These are phyloP conservation scores for Paraphoma chrysanthemicola DNA, from an alignment of 2,329 filamentous ascomycete species.

Conservation along the genomic window DNA sequence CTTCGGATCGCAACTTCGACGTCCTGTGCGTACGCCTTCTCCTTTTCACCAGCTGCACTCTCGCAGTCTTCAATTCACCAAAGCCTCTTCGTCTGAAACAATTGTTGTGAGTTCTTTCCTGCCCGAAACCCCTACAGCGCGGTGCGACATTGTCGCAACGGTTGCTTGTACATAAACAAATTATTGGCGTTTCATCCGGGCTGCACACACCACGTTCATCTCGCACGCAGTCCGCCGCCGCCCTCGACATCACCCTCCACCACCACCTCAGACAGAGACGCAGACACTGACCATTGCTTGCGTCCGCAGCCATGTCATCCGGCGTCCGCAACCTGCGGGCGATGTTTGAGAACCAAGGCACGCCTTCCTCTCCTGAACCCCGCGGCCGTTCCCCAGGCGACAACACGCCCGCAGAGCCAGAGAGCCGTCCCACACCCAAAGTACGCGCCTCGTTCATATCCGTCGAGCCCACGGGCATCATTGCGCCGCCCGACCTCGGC, in stretches of 20 bases:
- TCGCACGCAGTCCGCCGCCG: conserved; percentile 25
- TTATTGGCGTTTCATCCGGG: conserved; percentile 22
- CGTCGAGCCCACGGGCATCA: conserved; percentile 51
- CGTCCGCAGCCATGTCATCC: conserved; percentile 55
- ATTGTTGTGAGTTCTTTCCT: conserved; percentile 2
- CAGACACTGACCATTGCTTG: conserved; percentile 35
- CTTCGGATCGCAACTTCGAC: conserved; percentile 14
- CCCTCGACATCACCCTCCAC: conserved; percentile 15
- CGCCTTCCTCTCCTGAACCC: conserved; percentile 47
- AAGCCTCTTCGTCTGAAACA: background rate
- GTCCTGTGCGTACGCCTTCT: conserved; percentile 11
- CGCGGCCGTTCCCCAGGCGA: conserved; percentile 54
- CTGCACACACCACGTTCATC: conserved; percentile 34
- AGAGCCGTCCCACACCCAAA: conserved; percentile 50
- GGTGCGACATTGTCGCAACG: conserved; percentile 15
- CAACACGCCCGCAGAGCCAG: conserved; percentile 35
- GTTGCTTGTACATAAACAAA: conserved; percentile 31
- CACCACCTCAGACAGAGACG: conserved; percentile 17
- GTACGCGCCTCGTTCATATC: conserved; percentile 58
- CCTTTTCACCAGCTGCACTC: conserved; percentile 3
- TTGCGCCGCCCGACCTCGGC: conserved; percentile 27
- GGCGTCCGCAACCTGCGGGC: conserved; percentile 58
- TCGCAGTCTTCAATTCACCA: background rate
- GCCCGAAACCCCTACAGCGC: conserved; percentile 3
- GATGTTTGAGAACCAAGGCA: conserved; percentile 55